Evolutionary conservation across 2,329 filamentous ascomycete species (phyloP).

Genomic region (Cytospora paraplurivora): DNA sequence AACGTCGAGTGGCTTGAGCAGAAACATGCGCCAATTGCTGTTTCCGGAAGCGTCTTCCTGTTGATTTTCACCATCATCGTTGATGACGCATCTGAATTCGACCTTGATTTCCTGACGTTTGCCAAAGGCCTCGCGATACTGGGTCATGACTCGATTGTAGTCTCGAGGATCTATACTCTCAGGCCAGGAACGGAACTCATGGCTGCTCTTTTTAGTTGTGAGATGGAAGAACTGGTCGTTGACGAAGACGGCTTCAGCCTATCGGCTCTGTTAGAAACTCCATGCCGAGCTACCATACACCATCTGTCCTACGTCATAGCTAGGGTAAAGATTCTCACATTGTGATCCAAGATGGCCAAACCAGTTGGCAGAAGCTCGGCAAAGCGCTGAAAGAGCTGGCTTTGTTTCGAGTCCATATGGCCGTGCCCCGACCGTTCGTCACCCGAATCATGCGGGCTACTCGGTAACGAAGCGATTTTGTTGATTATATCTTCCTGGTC

Average conservation of each 20-base stretch:
- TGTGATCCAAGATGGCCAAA: constrained; percentile 9
- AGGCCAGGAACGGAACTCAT: constrained; percentile 19
- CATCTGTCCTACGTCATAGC: background rate
- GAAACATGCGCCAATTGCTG: constrained; percentile 18
- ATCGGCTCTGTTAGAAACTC: background rate
- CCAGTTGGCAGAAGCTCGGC: constrained; percentile 13
- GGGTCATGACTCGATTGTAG: constrained; percentile 17
- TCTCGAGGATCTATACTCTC: constrained; percentile 22
- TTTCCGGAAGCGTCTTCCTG: background rate
- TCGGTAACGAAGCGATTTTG: background rate
- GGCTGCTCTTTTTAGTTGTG: constrained; percentile 13
- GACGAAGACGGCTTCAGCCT: constrained; percentile 19
- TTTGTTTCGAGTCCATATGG: constrained; percentile 12
- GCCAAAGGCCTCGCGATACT: constrained; percentile 16
- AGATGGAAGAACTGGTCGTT: constrained; percentile 19
- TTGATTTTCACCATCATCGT: constrained; percentile 7
- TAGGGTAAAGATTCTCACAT: background rate
- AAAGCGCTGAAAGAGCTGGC: constrained; percentile 18
- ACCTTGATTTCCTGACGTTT: constrained; percentile 19
- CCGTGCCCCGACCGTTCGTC: constrained; percentile 2
- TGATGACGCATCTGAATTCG: constrained; percentile 9
- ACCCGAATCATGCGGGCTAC: background rate
- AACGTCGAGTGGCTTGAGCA: constrained; percentile 11
- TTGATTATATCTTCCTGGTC: constrained; percentile 17
- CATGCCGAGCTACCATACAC: background rate